Evolutionary conservation across 768 basidiomycete species (phyloP).

Genomic region (Fomitopsis pulvina): DNA sequence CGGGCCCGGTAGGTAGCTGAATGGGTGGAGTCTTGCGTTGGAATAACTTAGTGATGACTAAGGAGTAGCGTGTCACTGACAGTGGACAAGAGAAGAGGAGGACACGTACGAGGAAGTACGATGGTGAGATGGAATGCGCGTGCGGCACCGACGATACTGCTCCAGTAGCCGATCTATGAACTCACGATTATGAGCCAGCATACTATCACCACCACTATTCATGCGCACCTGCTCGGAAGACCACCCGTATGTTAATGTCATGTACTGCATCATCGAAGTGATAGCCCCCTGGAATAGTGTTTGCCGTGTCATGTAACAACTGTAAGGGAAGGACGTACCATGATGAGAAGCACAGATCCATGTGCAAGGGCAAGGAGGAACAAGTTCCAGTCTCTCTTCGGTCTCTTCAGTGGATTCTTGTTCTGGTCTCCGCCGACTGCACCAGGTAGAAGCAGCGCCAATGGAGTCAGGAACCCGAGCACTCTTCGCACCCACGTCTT

Average conservation of each 20-base stretch:
- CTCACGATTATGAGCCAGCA: neutral
- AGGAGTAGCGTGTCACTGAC: neutral
- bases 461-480: constrained; percentile 64
- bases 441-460: constrained; percentile 55
- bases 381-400: constrained; percentile 59
- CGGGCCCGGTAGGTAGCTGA: constrained; percentile 18
- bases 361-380: constrained; percentile 47
- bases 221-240: constrained; percentile 51
- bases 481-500: constrained; percentile 34
- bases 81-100: neutral
- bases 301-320: neutral
- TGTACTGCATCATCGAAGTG: constrained; percentile 59
- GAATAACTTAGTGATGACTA: constrained; percentile 50
- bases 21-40: constrained; percentile 34
- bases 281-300: constrained; percentile 41
- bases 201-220: too few relatives aligned
- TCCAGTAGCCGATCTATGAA: constrained; percentile 64
- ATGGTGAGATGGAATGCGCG: constrained; percentile 51
- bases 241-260: constrained; percentile 57
- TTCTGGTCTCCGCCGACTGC: constrained; percentile 13
- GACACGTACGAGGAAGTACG: constrained; percentile 54
- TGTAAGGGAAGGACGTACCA: constrained; percentile 32
- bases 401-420: constrained; percentile 34
- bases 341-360: constrained; percentile 35
- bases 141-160: constrained; percentile 45